Base-by-base conservation (phyloP, 371 early-diverging fungal genomes). In the Sporodiniella umbellata region DNA sequence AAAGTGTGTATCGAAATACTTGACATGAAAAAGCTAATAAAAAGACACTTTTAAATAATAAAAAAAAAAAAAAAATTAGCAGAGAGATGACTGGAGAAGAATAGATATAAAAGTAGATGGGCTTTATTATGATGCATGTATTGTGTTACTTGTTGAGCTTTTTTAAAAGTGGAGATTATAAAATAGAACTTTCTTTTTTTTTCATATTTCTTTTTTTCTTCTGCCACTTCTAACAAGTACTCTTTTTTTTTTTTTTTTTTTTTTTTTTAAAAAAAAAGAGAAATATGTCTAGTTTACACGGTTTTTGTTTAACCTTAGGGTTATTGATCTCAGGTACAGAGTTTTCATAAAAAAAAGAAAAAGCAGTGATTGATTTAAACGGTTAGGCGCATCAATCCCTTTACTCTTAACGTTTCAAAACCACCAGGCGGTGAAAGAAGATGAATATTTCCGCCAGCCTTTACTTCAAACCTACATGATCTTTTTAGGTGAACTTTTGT, bases 401-500 rank as follows among this genome's bases (percentile, higher is more conserved):
- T 59, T 74, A 45, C 57, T 70, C 45, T 56, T 74, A n/a, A 62
- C 68, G 15, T 74, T 65, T 35, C 74, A 43, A 56, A 53, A 73
- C 43, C 54, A 65, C 4, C 69, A 68, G 53, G 55, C 47, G 18
- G 66, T 64, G 12, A 50, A 56, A 45, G 26, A 58, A 17, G 31
- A 45, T 42, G 56, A 64, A 42, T 53, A 56, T 33, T 72, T 74
- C 39, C 45, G 42, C 19, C 74, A 74, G 25, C 74, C 74, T 25
- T 58, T 74, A 8, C 57, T 74, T 25, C 74, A 74, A 43, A 70
- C 74, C 0, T 48, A 59, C 51, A 74, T 74, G 74, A 74, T 74
- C 14, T 74, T 74, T 42, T 10, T 74, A 23, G 74, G 74, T 30
- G 74, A 74, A 51, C 60, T 74, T 15, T 47, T 70, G 3, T 74